Base-by-base conservation (phyloP, 2,329 filamentous ascomycete species). In the Ascochyta viciae-villosae region DNA sequence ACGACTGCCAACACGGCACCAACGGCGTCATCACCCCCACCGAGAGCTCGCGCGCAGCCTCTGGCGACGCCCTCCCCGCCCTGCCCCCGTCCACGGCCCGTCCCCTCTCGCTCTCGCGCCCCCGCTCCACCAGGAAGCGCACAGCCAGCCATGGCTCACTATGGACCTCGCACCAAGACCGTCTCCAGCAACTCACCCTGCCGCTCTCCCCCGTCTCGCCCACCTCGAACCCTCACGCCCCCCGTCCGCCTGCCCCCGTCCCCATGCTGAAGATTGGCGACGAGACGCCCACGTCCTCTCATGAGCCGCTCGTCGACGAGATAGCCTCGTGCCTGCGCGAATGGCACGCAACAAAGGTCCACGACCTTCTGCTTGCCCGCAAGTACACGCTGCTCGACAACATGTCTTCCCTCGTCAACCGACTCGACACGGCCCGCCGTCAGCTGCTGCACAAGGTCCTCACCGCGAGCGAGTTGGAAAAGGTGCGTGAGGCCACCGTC, bases 261-360 rank as follows among this genome's bases (percentile, higher is more conserved):
- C 95, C 95, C 4, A 95, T 98, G 90, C 83, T 99, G 49, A 96
- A 97, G 76, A 94, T 99, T 73, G 95, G 95, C 55, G 95, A 99
- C 71, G 95, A 99, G 79, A 96, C 92, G 2, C 91, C 93, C 1
- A 96, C 92, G 0, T 97, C 92, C 6, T 82, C 86, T 15, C 88
- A 90, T 8, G 96, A 99, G 74, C 95, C 95, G 2, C 78, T 99
- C 58, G 93, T 99, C 23, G 95, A 99, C 76, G 95, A 99, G 76
- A 98, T 99, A 67, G 93, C 95, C 13, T 97, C 93, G 3, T 99
- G 95, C 74, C 79, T 99, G 61, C 87, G 95, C 66, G 95, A 99
- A 83, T 99, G 95, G 96, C 94, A 99, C 78, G 96, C 95, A 19
- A 96, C 93, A 16, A 96, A 97, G 72, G 83, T 99, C 15, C 96